Base-by-base conservation (phyloP, 352 stramenopile species). In the Globisporangium emineosum region DNA sequence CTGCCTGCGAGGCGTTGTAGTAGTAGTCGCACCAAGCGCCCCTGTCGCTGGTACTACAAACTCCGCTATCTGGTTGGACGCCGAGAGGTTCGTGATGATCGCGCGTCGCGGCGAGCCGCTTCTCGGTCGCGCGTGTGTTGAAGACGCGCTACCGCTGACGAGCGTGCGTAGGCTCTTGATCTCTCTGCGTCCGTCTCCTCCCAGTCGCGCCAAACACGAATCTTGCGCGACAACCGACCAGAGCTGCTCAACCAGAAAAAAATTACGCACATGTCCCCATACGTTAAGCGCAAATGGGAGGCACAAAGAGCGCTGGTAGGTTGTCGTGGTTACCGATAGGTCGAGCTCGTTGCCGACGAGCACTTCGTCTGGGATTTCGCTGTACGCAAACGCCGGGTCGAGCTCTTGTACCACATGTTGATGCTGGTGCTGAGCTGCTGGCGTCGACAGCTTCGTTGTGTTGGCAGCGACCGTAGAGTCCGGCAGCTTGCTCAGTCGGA, bases 171-270 rank as follows among this genome's bases (percentile, higher is more conserved):
- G 25, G 43, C 21, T 25, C 10, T 51, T 29, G 6, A 15, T 37
- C 21, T 50, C 33, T 21, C 55, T 60, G 30, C 59, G 32, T 13
- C 58, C 64, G 1, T 57, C 69, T 19, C 58, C 65, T 2, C 61
- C 70, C 7, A 93, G 66, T 15, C 71, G 71, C 27, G 67, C 50
- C 61, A 91, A 51, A 50, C 82, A 91, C 50, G 80, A 69, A 62
- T 93, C 84, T 5, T 72, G 71, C 1, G 81, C 78, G 13, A 91
- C 73, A 1, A 93, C 73, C 1, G 82, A 91, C 82, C 84, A 93
- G 1, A 79, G 69, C 71, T 89, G 69, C 43, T 42, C 17, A 29
- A 10, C 19, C 29, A 60, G 5, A 43, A 27, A 33, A 25, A 5
- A 23, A n/a, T 21, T 12, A 59, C 43, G 21, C 1, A 49, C 32